Percentiles rank a stretch among this genome's conserved stretches.
Evolutionary conservation across 192 early-diverging fungal genomes (phyloP).

Genomic region (Phlyctochytrium planicorne): DNA sequence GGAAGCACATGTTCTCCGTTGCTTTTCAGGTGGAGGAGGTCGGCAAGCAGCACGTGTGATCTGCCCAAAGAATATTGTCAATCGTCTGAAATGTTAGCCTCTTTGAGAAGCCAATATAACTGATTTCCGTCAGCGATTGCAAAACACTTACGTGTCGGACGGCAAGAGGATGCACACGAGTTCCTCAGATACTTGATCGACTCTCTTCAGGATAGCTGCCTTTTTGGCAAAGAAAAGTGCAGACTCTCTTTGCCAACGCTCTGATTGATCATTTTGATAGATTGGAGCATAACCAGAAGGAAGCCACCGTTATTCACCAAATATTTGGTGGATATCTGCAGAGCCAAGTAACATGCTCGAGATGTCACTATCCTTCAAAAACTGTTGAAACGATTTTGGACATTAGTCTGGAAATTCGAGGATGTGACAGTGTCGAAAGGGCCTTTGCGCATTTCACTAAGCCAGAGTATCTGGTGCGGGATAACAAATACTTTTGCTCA

Average conservation of each 20-base stretch:
- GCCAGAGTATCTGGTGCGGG: constrained; percentile 62
- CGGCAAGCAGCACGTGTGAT: constrained; percentile 40
- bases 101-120: neutral
- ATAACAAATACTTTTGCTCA: constrained; percentile 78
- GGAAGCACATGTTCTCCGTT: constrained; percentile 62
- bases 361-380: constrained; percentile 71
- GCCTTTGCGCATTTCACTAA: constrained; percentile 73
- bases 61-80: constrained; percentile 65
- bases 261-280: constrained; percentile 25
- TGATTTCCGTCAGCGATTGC: constrained; percentile 50
- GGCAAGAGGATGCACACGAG: constrained; percentile 91
- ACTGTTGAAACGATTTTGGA: constrained; percentile 78
- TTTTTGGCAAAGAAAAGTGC: constrained; percentile 53
- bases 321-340: constrained; percentile 84
- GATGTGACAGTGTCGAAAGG: constrained; percentile 60
- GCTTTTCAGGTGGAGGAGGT: constrained; percentile 40
- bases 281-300: constrained; percentile 64
- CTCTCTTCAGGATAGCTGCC: constrained; percentile 62
- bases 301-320: constrained; percentile 71
- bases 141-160: constrained; percentile 71
- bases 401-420: constrained; percentile 72
- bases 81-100: constrained; percentile 59
- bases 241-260: constrained; percentile 14
- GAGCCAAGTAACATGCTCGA: constrained; percentile 71
- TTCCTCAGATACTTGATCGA: constrained; percentile 74